Evolutionary conservation across 2,329 filamentous ascomycete species (phyloP).

Genomic region (Fusarium luffae): DNA sequence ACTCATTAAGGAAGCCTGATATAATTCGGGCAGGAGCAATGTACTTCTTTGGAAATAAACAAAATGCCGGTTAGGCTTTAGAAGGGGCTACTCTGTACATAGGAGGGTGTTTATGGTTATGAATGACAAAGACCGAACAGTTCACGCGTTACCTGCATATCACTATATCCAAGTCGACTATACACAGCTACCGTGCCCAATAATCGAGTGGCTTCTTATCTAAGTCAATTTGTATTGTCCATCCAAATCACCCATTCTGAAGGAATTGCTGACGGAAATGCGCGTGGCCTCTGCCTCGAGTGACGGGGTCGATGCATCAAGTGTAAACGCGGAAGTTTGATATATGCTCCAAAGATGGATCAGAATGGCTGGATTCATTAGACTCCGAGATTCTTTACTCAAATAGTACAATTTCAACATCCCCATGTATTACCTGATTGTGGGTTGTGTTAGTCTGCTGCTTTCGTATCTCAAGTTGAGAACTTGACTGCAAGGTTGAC

Average conservation of each 20-base stretch:
- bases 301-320: neutral
- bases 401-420: neutral
- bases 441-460: neutral
- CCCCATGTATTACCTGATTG: neutral
- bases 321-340: neutral
- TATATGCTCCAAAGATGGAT: neutral
- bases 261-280: neutral
- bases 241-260: neutral
- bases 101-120: neutral
- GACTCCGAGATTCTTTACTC: neutral
- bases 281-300: neutral
- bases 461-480: too few relatives aligned
- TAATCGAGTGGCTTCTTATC: neutral
- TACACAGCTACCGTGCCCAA: neutral
- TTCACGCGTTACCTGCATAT: neutral
- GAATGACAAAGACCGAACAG: neutral
- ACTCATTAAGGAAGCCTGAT: conserved; percentile 52
- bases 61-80: conserved; percentile 10
- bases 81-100: neutral
- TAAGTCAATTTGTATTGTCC: neutral
- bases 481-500: neutral
- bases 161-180: neutral
- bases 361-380: neutral
- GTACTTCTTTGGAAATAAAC: conserved; percentile 1
- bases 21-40: neutral